phyloP scores from a whole-genome alignment of 108 stramenopile genomes.

The Stephanodiscus minutulus region DNA sequence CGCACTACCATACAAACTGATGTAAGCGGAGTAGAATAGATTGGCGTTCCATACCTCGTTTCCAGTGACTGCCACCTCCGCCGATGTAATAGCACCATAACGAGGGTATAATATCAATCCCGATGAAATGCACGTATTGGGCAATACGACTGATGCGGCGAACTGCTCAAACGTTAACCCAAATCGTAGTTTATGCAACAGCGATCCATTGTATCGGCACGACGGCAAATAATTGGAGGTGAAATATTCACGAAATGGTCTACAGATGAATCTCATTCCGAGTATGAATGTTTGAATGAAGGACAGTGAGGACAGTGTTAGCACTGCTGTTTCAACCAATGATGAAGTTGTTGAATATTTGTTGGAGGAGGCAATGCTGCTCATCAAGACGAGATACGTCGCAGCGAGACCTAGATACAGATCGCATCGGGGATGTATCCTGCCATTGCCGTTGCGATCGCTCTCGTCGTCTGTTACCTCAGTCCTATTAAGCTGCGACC shows the following conservation, averaged over 20 bases:
- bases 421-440: not conserved
- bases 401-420: not conserved
- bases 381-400: not conserved
- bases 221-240: not conserved
- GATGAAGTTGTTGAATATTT: not conserved
- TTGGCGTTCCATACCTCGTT: constrained; percentile 3
- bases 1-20: constrained; percentile 1
- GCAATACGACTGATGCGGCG: not conserved
- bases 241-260: not conserved
- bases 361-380: not conserved
- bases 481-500: not conserved
- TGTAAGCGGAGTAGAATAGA: not conserved
- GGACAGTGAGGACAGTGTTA: not conserved
- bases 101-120: not conserved
- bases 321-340: not conserved
- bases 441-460: not conserved
- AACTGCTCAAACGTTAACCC: not conserved
- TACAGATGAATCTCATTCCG: not conserved
- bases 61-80: not conserved
- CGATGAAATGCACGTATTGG: not conserved
- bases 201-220: not conserved
- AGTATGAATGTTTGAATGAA: not conserved
- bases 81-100: not conserved
- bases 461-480: not conserved
- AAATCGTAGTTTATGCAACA: not conserved